Conservation (phyloP, 2,329 filamentous ascomycete genomes). For the Trichophyton rubrum region DNA sequence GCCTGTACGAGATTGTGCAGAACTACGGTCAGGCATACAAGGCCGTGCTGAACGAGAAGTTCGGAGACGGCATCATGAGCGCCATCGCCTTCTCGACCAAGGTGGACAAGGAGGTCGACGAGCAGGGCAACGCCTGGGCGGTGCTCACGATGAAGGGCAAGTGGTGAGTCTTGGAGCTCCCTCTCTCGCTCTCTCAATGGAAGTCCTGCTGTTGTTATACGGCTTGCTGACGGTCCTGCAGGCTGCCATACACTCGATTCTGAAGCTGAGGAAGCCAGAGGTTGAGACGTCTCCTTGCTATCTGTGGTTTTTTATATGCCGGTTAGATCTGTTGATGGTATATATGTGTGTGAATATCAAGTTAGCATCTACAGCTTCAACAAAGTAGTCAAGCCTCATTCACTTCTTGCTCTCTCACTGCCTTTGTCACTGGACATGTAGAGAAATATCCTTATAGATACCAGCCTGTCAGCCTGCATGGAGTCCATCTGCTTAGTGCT, state of each 20-base stretch:
- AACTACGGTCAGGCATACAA: slow-evolving; percentile 97
- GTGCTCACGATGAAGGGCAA: slow-evolving; percentile 74
- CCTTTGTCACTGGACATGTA: neutral
- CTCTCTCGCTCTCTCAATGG: neutral
- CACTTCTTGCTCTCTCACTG: too few species aligned
- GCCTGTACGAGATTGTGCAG: slow-evolving; percentile 86
- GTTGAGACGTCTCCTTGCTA: too few species aligned
- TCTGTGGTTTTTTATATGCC: too few species aligned
- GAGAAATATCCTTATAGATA: too few species aligned
- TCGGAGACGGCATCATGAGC: slow-evolving; percentile 90
- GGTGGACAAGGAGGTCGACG: slow-evolving; percentile 86
- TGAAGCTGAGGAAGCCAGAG: neutral
- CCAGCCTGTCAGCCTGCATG: too few species aligned
- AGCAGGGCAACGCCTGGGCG: slow-evolving; percentile 67
- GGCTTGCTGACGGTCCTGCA: slow-evolving; percentile 11
- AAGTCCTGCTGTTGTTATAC: neutral
- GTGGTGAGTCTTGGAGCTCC: slow-evolving; percentile 46
- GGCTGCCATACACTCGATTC: slow-evolving; percentile 33
- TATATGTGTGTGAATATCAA: too few species aligned
- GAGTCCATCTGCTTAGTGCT: neutral
- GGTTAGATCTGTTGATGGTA: too few species aligned
- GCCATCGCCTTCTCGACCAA: slow-evolving; percentile 83
- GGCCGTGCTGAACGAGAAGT: slow-evolving; percentile 90
- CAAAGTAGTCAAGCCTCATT: too few species aligned
- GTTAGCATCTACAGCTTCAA: too few species aligned